Evolutionary conservation across 1,284 basidiomycete species (phyloP), one percentile per base, ranked within the genome.

Genomic region (Somion occarium): DNA sequence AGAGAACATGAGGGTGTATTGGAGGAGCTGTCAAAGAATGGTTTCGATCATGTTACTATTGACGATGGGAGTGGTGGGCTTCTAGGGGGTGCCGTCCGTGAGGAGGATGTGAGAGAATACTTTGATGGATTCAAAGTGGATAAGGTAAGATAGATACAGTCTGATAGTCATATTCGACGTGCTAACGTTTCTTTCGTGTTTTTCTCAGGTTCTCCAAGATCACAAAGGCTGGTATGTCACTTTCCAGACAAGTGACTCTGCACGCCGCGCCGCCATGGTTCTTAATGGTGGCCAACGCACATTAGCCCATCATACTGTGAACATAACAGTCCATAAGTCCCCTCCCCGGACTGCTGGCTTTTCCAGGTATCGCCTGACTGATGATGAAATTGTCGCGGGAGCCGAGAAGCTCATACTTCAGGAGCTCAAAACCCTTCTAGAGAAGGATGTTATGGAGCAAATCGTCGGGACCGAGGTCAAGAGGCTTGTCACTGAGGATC

Each of bases 391-490:
- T 27, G 67, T 87, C 13, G 75, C 76, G 5, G 73, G 77, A 38
- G 88, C 88, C 2, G 73, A 78, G 56, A 72, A 76, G 54, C 68
- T 82, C 45, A 79, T 93, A 46, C 55, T 84, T 43, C 71, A 70
- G 37, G 89, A 93, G 61, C 71, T 94, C 41, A 70, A 71, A 53
- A 68, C 62, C 2, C 59, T 80, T 46, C 72, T 93, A 48, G 73
- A 83, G 65, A 83, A 80, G 65, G 91, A 93, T 59, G 72, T 93
- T 26, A 74, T 76, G 59, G 83, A 85, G 39, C 75, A 82, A 5
- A 65, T 91, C 3, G 79, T 91, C 11, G 77, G 72, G 3, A 67
- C 71, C 4, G 80, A 82, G 38, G 59, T 91, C 43, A 71, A 77
- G 54, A 72, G 74, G 55, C 64, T 86, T 48, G 74, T 86, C 44